These are phyloP conservation scores for Calonectria henricotiae DNA, from an alignment of 2,329 filamentous ascomycete genomes.

Conservation along the genomic window DNA sequence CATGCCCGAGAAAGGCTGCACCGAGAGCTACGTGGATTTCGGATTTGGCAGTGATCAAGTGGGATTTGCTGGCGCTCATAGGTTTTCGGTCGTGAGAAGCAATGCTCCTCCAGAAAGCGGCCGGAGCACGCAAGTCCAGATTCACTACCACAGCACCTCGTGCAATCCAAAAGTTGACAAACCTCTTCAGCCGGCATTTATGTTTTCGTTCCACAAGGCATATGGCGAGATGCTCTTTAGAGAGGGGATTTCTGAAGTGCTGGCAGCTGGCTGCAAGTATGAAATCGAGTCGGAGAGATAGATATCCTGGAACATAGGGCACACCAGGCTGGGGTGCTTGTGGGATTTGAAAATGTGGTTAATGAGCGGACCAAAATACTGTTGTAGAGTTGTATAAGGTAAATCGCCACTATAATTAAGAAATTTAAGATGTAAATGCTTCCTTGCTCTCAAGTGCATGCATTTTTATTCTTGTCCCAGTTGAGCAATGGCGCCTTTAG, in stretches of 20 bases:
- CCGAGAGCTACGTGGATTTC: constrained; percentile 53
- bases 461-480: no score
- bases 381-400: not conserved
- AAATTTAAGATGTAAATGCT: not conserved
- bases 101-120: not conserved
- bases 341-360: no score
- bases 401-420: not conserved
- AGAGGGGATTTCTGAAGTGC: constrained; percentile 49
- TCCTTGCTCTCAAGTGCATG: no score
- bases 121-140: constrained; percentile 31
- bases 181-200: constrained; percentile 28
- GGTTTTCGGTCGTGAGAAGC: constrained; percentile 50
- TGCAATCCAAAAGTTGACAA: constrained; percentile 52
- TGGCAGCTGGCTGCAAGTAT: constrained; percentile 15
- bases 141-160: constrained; percentile 47
- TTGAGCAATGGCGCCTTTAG: constrained; percentile 7
- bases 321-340: not conserved
- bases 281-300: not conserved
- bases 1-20: not conserved
- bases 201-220: constrained; percentile 48
- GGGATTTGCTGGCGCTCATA: constrained; percentile 53
- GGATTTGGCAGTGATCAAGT: constrained; percentile 51
- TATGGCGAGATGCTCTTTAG: constrained; percentile 52
- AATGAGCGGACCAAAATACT: no score
- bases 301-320: not conserved